Evolutionary conservation across 1,139 yeast genomes (phyloP).

Genomic region (Taphrina betulina): DNA sequence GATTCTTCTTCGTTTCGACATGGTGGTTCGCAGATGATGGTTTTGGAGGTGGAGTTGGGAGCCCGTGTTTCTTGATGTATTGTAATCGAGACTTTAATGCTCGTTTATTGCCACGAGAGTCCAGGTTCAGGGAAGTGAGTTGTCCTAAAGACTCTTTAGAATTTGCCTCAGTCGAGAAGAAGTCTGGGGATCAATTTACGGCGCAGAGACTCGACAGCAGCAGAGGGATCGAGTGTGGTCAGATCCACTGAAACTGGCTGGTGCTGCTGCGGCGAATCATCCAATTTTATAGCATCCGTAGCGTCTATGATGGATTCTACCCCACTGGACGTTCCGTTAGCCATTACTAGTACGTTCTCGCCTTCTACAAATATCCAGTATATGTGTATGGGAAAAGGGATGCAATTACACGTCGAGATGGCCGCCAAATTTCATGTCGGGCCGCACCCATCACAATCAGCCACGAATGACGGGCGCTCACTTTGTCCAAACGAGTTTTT

Average conservation of each 20-base stretch:
- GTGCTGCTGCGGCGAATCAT: neutral
- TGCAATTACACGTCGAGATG: neutral
- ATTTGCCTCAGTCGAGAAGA: neutral
- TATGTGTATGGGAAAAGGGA: neutral
- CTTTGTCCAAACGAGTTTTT: too few species aligned
- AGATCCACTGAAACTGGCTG: neutral
- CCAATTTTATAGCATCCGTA: neutral
- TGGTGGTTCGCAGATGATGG: too few species aligned
- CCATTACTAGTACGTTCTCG: neutral
- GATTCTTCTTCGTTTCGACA: slow-evolving; percentile 8
- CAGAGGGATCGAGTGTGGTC: neutral
- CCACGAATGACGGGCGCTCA: too few species aligned
- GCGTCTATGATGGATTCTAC: neutral
- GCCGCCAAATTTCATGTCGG: slow-evolving; percentile 7
- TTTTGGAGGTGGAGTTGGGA: neutral
- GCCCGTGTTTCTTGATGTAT: neutral
- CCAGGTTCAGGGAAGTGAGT: slow-evolving; percentile 5
- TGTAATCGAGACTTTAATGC: slow-evolving; percentile 9
- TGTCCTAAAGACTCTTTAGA: neutral
- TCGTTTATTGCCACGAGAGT: slow-evolving; percentile 18
- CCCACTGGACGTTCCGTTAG: neutral
- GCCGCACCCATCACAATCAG: neutral
- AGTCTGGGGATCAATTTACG: neutral
- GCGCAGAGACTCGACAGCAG: neutral
- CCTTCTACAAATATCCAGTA: neutral